These are phyloP conservation scores for Diaporthe citriasiana DNA, from an alignment of 2,329 filamentous ascomycete genomes.

Conservation along the genomic window DNA sequence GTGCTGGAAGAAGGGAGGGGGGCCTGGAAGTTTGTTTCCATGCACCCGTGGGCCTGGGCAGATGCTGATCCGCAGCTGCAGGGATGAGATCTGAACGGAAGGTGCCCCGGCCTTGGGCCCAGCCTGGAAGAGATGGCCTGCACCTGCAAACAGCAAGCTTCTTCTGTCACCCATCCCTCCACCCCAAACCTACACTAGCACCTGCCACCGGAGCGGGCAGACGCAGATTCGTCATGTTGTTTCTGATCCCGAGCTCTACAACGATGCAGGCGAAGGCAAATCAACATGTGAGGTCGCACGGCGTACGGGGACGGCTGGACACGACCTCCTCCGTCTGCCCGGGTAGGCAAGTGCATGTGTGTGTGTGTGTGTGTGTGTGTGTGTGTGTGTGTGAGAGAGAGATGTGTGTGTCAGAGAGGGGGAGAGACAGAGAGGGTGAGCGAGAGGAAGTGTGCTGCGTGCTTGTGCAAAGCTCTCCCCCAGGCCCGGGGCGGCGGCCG, in stretches of 20 bases:
- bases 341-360: neutral
- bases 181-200: neutral
- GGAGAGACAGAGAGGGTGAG: no score
- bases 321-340: conserved; percentile 21
- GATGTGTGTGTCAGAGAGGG: no score
- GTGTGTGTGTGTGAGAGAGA: no score
- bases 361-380: no score
- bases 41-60: conserved; percentile 33
- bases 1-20: conserved; percentile 4
- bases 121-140: conserved; percentile 4
- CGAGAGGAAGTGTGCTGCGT: no score
- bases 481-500: conserved; percentile 16
- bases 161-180: neutral
- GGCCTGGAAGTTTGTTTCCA: conserved; percentile 29
- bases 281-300: conserved; percentile 16
- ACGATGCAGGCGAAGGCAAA: neutral
- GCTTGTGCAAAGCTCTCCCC: neutral
- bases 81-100: conserved; percentile 22
- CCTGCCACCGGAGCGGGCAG: neutral
- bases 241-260: conserved; percentile 8
- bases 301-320: neutral
- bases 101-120: conserved; percentile 22
- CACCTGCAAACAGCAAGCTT: conserved; percentile 18
- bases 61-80: conserved; percentile 35
- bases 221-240: conserved; percentile 20